phyloP scores from a whole-genome alignment of 331 rosid species.

The Ulmus americana region DNA sequence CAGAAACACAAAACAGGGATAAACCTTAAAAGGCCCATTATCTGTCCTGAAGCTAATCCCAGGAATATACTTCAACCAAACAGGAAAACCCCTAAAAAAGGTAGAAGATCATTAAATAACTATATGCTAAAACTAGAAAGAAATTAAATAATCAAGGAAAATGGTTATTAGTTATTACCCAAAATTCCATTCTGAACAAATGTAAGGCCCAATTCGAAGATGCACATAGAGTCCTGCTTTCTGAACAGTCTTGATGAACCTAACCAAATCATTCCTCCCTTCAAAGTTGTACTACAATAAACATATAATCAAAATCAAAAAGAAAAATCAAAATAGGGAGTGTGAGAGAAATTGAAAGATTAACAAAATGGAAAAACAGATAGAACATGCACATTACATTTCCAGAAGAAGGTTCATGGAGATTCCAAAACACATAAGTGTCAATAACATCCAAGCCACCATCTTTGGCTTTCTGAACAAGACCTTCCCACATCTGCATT shows the following conservation, averaged over 20 bases:
- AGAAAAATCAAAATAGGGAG: neutral
- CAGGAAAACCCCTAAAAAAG: slow-evolving; percentile 40
- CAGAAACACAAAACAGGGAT: neutral
- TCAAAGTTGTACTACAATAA: slow-evolving; percentile 31
- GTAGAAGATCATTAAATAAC: neutral
- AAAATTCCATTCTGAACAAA: slow-evolving; percentile 48
- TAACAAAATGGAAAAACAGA: neutral
- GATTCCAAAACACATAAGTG: slow-evolving; percentile 48
- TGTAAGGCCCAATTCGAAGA: slow-evolving; percentile 52
- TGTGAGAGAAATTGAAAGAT: neutral
- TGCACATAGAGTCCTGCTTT: slow-evolving; percentile 36
- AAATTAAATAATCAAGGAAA: neutral
- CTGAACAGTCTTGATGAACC: slow-evolving; percentile 31
- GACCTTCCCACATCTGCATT: slow-evolving; percentile 45
- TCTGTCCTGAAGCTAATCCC: slow-evolving; percentile 52
- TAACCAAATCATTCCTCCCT: slow-evolving; percentile 32
- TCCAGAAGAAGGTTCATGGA: slow-evolving; percentile 44
- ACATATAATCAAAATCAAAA: neutral
- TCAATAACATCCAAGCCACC: slow-evolving; percentile 45
- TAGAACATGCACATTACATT: slow-evolving; percentile 12
- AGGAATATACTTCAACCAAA: slow-evolving; percentile 47
- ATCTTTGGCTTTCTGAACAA: slow-evolving; percentile 30
- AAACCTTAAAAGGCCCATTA: slow-evolving; percentile 41
- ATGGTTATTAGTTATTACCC: slow-evolving; percentile 22
- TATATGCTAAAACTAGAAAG: neutral